phyloP scores from a whole-genome alignment of 2,329 filamentous ascomycete species.

The Alternaria ethzedia region DNA sequence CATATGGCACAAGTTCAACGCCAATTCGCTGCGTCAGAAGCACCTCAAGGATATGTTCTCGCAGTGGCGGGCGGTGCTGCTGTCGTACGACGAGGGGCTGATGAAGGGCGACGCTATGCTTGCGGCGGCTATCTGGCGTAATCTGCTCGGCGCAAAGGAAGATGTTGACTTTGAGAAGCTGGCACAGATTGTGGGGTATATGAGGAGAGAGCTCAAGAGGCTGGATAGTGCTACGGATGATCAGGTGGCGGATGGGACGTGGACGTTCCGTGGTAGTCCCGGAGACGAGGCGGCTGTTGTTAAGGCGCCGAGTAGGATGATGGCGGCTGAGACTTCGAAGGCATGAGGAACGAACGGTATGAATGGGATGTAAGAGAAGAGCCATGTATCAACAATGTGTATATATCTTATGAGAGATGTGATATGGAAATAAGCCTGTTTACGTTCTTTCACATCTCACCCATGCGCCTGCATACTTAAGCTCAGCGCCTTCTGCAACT shows the following conservation, averaged over 20 bases:
- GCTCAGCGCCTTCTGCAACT: not conserved
- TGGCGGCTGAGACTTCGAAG: slow-evolving; percentile 25
- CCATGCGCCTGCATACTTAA: not conserved
- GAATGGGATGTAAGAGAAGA: not conserved
- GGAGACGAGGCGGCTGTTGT: slow-evolving; percentile 44
- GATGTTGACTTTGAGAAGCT: slow-evolving; percentile 67
- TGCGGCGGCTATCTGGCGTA: slow-evolving; percentile 88
- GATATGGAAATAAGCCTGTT: not conserved
- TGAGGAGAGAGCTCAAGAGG: slow-evolving; percentile 63
- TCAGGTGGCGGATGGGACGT: slow-evolving; percentile 54
- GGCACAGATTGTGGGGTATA: slow-evolving; percentile 67
- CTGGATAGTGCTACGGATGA: slow-evolving; percentile 62
- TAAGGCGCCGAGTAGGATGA: slow-evolving; percentile 29
- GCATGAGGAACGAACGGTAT: not conserved
- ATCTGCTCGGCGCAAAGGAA: slow-evolving; percentile 79
- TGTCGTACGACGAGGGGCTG: slow-evolving; percentile 84
- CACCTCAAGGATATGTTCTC: slow-evolving; percentile 86
- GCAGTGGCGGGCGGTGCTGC: slow-evolving; percentile 86
- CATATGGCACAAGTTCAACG: slow-evolving; percentile 72
- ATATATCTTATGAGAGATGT: slow-evolving; percentile 1
- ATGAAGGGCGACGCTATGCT: slow-evolving; percentile 78
- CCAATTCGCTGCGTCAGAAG: slow-evolving; percentile 62
- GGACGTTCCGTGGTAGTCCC: slow-evolving; percentile 59
- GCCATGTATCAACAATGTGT: slow-evolving; percentile 5
- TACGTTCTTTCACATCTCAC: accelerated